Conservation (phyloP, 257 asterid species). For the Solanum pimpinellifolium region DNA sequence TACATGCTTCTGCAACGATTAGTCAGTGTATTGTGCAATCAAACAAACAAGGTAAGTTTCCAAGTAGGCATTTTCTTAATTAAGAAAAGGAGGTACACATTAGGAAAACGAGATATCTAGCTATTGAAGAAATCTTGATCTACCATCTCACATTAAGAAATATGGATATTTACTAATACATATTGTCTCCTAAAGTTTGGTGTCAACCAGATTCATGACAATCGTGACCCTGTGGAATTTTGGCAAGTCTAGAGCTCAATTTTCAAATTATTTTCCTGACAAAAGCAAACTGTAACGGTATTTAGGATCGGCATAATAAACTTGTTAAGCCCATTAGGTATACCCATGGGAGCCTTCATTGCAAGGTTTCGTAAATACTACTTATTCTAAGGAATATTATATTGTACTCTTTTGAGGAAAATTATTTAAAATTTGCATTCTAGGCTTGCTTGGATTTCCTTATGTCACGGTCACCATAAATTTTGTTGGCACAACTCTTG, state of each 20-base stretch:
- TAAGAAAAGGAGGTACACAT: slow-evolving; percentile 32
- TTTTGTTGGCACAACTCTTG: not conserved
- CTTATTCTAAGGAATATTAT: no score
- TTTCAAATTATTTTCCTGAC: not conserved
- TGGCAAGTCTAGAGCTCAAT: not conserved
- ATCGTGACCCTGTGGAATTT: not conserved
- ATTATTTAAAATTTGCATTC: not conserved
- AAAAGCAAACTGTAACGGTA: not conserved
- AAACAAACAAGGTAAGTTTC: not conserved
- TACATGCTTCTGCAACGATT: not conserved
- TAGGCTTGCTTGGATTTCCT: not conserved
- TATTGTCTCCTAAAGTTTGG: not conserved
- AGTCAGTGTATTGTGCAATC: not conserved
- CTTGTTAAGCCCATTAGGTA: not conserved
- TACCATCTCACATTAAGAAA: slow-evolving; percentile 18
- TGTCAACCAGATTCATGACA: not conserved
- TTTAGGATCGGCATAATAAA: not conserved
- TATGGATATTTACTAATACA: not conserved
- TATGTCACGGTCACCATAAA: not conserved
- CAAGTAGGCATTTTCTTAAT: not conserved
- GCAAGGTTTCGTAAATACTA: not conserved
- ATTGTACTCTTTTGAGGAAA: not conserved
- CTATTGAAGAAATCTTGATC: slow-evolving; percentile 28
- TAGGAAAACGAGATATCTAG: slow-evolving; percentile 37
- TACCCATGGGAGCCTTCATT: not conserved